Base-by-base conservation (phyloP, 2,329 filamentous ascomycete genomes). In the Paecilomyces niveus region DNA sequence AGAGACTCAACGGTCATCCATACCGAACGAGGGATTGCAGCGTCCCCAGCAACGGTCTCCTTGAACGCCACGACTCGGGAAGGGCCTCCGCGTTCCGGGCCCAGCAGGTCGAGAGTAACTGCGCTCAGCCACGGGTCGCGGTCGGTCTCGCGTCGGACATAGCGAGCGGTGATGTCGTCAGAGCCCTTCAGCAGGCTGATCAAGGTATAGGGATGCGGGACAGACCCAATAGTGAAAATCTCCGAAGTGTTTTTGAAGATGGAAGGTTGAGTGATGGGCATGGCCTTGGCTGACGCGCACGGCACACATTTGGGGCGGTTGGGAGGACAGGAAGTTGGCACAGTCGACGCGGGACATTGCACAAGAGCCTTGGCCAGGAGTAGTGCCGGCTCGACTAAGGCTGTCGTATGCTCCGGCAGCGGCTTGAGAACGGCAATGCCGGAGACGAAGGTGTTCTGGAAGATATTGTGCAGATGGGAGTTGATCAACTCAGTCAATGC, bases 151-250 rank as follows among this genome's bases (percentile, higher is more conserved):
- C 86, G 81, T 53, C 88, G 83, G 61, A 92, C 83, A 78, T 85
- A 88, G 7, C 79, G 73, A 1, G 87, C 75, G 54, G 87, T 87
- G 54, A 90, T 77, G 1, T 81, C 76, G 2, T 85, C 80, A 49
- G 83, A 77, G 56, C 78, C 76, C 59, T 85, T 81, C 59, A 85
- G 81, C 18, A 97, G 78, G 11, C 85, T 83, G 57, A 86, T 83
- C 50, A 91, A 80, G 1, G 92, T 97, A 78, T 92, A 96, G 0
- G 94, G 94, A 71, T 99, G 94, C 0, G 93, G 93, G 11, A 97
- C 88, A 0, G 87, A 89, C 59, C 89, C 92, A 62, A 99, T 89
- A 2, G 89, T 91, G 77, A 92, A 97, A 15, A 88, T 70, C 1
- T 80, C 80, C 13, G 87, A 86, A 3, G 81, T 82, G 72, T 97